These are phyloP conservation scores for Asterella californica DNA, from an alignment of 225 moss, liverwort and hornwort genomes.

Conservation along the genomic window DNA sequence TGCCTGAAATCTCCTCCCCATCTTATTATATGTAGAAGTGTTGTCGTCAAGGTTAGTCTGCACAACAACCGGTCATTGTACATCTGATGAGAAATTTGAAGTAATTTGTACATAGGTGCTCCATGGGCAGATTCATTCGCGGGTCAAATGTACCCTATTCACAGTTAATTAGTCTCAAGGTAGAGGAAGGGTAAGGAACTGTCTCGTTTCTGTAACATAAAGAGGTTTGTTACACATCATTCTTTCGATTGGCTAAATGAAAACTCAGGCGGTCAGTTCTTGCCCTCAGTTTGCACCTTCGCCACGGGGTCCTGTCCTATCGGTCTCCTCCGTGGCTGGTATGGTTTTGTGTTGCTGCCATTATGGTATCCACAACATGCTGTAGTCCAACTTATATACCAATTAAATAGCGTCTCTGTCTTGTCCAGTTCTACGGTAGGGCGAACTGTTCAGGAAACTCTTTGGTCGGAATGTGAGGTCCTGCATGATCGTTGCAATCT, in stretches of 20 bases:
- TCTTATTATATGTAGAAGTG: conserved; percentile 1
- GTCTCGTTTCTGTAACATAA: conserved; percentile 4
- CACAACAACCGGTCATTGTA: neutral
- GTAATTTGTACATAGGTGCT: conserved; percentile 13
- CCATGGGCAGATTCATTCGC: conserved; percentile 7
- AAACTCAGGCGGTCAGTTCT: neutral
- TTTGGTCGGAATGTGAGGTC: no score
- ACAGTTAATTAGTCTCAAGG: neutral
- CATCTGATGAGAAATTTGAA: neutral
- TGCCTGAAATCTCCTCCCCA: neutral
- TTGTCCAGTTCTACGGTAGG: no score
- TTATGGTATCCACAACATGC: no score
- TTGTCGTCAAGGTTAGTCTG: neutral
- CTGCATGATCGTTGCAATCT: no score
- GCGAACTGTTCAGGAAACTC: no score
- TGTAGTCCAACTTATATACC: no score
- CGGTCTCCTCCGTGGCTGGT: neutral
- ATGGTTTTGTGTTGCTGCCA: no score
- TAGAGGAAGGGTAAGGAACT: conserved; percentile 1
- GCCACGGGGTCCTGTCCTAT: neutral
- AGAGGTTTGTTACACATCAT: conserved; percentile 3
- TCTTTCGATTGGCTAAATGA: neutral
- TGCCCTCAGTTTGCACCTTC: neutral
- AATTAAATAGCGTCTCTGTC: no score
- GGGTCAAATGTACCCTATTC: conserved; percentile 11